A percentile compares a stretch with the other conserved stretches of the same genome.
phyloP scores from a whole-genome alignment of 805 yeast species.

The Geotrichum ghanense region DNA sequence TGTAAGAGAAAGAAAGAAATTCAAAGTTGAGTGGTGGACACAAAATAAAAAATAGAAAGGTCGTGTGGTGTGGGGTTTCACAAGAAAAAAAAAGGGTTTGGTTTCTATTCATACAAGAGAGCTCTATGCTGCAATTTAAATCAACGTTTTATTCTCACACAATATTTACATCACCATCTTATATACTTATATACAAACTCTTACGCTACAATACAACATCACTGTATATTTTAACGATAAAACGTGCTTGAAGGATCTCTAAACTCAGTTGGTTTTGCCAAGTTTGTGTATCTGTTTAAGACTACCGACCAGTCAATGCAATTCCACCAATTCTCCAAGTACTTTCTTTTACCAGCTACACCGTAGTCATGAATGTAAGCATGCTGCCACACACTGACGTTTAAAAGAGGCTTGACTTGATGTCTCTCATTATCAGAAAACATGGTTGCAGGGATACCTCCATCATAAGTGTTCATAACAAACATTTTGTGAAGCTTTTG shows the following conservation, averaged over 20 bases:
- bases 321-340: slow-evolving; percentile 64
- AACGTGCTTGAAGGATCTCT: too few relatives aligned
- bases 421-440: slow-evolving; percentile 17
- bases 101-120: too few relatives aligned
- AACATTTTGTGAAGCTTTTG: slow-evolving; percentile 27
- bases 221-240: too few relatives aligned
- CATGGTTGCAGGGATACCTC: slow-evolving; percentile 53
- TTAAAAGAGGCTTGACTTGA: slow-evolving; percentile 52
- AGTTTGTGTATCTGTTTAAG: slow-evolving; percentile 1
- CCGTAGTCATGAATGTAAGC: slow-evolving; percentile 86
- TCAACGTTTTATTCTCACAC: too few relatives aligned
- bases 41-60: not conserved
- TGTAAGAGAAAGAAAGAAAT: not conserved
- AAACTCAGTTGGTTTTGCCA: too few relatives aligned
- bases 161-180: too few relatives aligned
- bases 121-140: too few relatives aligned
- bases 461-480: slow-evolving; percentile 79
- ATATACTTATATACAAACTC: too few relatives aligned
- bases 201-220: too few relatives aligned
- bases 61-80: slow-evolving; percentile 2
- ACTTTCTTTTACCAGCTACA: slow-evolving; percentile 54
- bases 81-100: too few relatives aligned
- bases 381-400: slow-evolving; percentile 77
- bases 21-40: not conserved
- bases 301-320: slow-evolving; percentile 67